Evolutionary conservation across 2,329 filamentous ascomycete genomes (phyloP).

Genomic region (Saccharata proteae): DNA sequence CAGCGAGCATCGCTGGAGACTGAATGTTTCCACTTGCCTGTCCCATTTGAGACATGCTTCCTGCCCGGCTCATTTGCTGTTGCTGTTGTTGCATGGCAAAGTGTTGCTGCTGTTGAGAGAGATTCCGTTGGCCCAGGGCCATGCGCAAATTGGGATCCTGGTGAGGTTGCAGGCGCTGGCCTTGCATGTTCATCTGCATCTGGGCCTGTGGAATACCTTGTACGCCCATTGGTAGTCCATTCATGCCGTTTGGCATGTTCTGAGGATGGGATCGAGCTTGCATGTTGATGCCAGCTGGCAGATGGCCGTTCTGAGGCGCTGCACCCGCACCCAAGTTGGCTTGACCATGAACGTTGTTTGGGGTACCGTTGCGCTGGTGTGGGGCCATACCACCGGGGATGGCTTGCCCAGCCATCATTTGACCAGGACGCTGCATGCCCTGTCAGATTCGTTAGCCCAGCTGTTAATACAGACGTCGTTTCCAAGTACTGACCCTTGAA

Average conservation of each 20-base stretch:
- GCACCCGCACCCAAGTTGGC: constrained; percentile 19
- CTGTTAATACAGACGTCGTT: background rate
- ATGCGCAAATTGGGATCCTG: constrained; percentile 25
- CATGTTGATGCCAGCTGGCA: constrained; percentile 17
- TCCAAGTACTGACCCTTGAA: constrained; percentile 35
- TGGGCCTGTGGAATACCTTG: constrained; percentile 58
- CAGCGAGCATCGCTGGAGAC: constrained; percentile 2
- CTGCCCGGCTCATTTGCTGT: constrained; percentile 7
- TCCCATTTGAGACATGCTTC: constrained; percentile 3
- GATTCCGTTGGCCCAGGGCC: constrained; percentile 19
- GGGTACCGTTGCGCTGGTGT: constrained; percentile 30
- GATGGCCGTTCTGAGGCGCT: constrained; percentile 15
- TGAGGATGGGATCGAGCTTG: constrained; percentile 20
- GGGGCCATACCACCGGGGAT: constrained; percentile 23
- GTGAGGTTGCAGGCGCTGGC: constrained; percentile 45
- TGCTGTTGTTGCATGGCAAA: constrained; percentile 10
- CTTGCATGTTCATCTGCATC: constrained; percentile 47
- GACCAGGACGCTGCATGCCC: constrained; percentile 22
- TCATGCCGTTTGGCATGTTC: constrained; percentile 37
- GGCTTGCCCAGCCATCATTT: constrained; percentile 3
- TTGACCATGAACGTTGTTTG: constrained; percentile 21
- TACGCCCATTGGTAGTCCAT: constrained; percentile 39
- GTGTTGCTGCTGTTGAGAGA: constrained; percentile 16
- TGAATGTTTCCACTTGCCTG: constrained; percentile 4
- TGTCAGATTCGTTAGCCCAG: background rate